Conservation (phyloP, 164 flowering plant genomes). For the Tinospora cordifolia region DNA sequence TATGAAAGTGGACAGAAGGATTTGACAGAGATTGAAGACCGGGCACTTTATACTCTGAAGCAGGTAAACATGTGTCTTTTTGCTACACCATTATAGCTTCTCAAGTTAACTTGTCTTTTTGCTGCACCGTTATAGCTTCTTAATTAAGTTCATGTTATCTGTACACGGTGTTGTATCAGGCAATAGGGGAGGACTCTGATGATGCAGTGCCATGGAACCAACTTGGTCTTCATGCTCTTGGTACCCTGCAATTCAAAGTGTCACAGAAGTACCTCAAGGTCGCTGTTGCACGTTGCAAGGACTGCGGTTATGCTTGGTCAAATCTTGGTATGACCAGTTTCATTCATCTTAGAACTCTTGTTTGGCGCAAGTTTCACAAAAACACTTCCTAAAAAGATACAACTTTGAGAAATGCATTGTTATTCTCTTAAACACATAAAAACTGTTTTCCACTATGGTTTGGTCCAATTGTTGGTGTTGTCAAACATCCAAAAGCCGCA, state of each 20-base stretch:
- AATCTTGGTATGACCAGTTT: conserved; percentile 56
- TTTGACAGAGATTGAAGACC: conserved; percentile 63
- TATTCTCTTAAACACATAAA: no score
- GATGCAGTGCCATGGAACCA: conserved; percentile 91
- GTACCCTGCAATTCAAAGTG: conserved; percentile 56
- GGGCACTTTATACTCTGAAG: conserved; percentile 58
- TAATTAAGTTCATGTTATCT: background rate
- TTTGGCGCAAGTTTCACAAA: no score
- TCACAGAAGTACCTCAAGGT: conserved; percentile 85
- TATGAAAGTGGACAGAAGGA: conserved; percentile 51
- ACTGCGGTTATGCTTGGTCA: conserved; percentile 76
- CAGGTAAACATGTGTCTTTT: conserved; percentile 39
- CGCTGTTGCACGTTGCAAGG: conserved; percentile 54
- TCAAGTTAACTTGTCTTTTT: background rate
- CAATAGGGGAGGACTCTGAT: conserved; percentile 76
- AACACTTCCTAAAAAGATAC: no score
- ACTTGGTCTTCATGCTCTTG: conserved; percentile 80
- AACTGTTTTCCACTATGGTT: no score
- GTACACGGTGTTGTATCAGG: conserved; percentile 36
- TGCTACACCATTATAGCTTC: background rate
- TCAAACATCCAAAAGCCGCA: no score
- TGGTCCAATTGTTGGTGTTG: no score
- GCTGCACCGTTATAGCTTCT: background rate
- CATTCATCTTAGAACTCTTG: background rate
- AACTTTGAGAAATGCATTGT: no score